A percentile compares a stretch with the other conserved stretches of the same genome.
phyloP scores from a whole-genome alignment of 169 alveolate species.

The Plasmodium knowlesi region DNA sequence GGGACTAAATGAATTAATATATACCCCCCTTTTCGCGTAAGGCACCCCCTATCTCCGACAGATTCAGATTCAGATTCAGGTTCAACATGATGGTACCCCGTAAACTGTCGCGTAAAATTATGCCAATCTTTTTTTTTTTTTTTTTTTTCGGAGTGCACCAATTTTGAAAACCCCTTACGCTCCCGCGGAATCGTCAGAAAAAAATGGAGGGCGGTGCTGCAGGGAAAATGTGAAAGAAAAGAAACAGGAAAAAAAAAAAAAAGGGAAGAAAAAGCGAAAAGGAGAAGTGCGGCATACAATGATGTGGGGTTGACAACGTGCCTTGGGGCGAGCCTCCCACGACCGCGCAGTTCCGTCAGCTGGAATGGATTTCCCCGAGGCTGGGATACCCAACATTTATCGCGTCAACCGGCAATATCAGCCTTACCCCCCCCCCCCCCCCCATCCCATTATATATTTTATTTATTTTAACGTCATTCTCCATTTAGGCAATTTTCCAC shows the following conservation, averaged over 20 bases:
- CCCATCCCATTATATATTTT: not conserved
- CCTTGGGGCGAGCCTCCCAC: not conserved
- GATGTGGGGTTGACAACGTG: not conserved
- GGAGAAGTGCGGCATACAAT: not conserved
- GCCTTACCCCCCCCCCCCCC: not conserved
- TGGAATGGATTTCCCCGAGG: not conserved
- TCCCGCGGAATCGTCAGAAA: too few relatives aligned
- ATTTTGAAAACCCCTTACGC: not conserved
- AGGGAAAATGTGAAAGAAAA: not conserved
- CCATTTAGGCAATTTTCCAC: not conserved
- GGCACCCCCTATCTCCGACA: not conserved
- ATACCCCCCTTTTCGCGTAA: not conserved
- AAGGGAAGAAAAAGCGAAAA: not conserved
- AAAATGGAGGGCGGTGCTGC: not conserved
- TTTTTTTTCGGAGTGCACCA: not conserved
- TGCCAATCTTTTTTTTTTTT: not conserved
- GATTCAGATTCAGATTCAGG: too few relatives aligned
- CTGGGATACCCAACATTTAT: not conserved
- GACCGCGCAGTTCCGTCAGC: not conserved
- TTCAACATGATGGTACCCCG: too few relatives aligned
- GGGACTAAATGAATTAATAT: not conserved
- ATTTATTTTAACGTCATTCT: not conserved
- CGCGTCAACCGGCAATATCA: not conserved
- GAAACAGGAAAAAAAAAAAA: not conserved
- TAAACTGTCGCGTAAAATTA: not conserved